Evolutionary conservation across 75 land plant genomes (phyloP), one percentile per base, ranked within the genome.

Genomic region (Sequoia sempervirens): DNA sequence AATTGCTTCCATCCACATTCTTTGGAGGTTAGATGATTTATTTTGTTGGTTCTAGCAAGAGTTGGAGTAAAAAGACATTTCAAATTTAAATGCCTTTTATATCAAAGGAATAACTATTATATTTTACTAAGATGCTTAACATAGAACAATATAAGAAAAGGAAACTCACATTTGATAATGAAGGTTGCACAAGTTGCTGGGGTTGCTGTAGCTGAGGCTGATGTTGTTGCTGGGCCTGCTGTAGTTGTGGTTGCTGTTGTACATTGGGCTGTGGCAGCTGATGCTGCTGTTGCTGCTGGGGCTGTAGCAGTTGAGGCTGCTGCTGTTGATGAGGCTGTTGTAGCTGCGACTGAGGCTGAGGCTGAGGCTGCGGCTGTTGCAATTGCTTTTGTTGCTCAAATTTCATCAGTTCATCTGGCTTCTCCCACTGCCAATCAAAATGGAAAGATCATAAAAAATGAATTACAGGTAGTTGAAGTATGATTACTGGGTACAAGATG

Each of bases 361-460:
- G 86, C 81, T 83, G 84, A 4, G n/a, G 37, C 26, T 26, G 54
- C 10, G 46, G 86, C 75, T 53, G 85, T 30, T 37, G 85, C 45
- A 87, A 88, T 75, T 82, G 82, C 70, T 88, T 89, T 69, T 88
- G 91, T 82, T 74, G 86, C 82, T 90, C 87, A 87, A 80, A 52
- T 41, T 70, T 66, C 70, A 64, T 47, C 68, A 90, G 80, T 83
- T 90, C 91, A n/a, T 90, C 90, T 12, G 91, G 91, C 82, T 88
- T 90, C 80, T 90, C 91, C 91, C 91, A 90, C 91, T 90, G 80
- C 52, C 74, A 85, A 40, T 40, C 45, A 46, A 81, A 61, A 45
- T 4, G 1, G 26, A 84, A 20, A 45, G 2, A 10, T 32, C 30
- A 20, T 75, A 17, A 75, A 75, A 75, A 75, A 40, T 18, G 38